phyloP scores from a whole-genome alignment of 805 yeast species.

The Candida qinlingensis region DNA sequence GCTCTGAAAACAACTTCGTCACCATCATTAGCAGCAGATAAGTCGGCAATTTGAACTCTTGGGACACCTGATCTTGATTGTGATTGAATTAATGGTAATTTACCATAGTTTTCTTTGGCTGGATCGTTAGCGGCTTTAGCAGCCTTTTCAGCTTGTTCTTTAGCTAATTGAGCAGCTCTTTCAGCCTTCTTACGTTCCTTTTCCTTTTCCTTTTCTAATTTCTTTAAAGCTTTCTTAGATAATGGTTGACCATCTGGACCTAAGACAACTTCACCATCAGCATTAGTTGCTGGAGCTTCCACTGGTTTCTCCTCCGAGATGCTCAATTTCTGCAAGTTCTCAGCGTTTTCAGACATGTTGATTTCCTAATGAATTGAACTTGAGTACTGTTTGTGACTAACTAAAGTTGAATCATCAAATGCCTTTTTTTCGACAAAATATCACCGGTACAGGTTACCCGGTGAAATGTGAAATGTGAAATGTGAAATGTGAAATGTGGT shows the following conservation, averaged over 20 bases:
- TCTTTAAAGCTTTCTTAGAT: slow-evolving; percentile 91
- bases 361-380: not conserved
- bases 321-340: slow-evolving; percentile 7
- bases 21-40: slow-evolving; percentile 63
- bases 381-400: not conserved
- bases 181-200: slow-evolving; percentile 91
- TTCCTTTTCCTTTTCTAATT: slow-evolving; percentile 87
- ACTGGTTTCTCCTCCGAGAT: slow-evolving; percentile 7
- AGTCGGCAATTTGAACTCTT: slow-evolving; percentile 53
- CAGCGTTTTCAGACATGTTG: slow-evolving; percentile 9
- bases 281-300: slow-evolving; percentile 52
- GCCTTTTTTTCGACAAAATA: not conserved
- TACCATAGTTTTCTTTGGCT: slow-evolving; percentile 86
- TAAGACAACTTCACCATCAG: slow-evolving; percentile 24
- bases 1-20: slow-evolving; percentile 84
- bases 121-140: slow-evolving; percentile 76
- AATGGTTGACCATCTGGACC: slow-evolving; percentile 80
- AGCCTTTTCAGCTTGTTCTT: slow-evolving; percentile 65
- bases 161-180: slow-evolving; percentile 82
- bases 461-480: not conserved
- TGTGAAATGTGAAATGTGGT: not conserved
- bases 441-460: not conserved
- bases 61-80: slow-evolving; percentile 55
- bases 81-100: slow-evolving; percentile 81
- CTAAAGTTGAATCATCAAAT: not conserved